These are phyloP conservation scores for Pyricularia sp. DNA, from an alignment of 2,329 filamentous ascomycete genomes.

Conservation along the genomic window DNA sequence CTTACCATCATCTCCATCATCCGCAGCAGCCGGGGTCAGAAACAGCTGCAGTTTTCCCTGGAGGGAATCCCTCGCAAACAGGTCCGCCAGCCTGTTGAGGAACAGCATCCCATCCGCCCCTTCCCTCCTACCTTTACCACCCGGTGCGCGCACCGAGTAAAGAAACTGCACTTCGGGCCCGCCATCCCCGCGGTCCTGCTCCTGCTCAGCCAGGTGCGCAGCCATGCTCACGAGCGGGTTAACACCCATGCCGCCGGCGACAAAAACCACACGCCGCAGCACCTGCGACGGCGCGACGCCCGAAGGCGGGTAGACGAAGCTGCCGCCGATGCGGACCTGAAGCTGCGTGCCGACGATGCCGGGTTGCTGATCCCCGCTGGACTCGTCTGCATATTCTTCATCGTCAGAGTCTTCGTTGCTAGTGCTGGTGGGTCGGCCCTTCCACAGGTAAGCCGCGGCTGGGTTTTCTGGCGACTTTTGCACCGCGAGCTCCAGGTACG, in stretches of 20 bases:
- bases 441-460: constrained; percentile 70
- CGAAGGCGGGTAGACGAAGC: constrained; percentile 68
- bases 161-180: constrained; percentile 45
- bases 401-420: background rate
- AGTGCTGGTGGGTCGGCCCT: constrained; percentile 18
- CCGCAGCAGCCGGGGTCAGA: constrained; percentile 20
- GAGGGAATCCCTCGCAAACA: constrained; percentile 28
- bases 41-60: constrained; percentile 36
- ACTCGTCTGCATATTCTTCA: background rate
- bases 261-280: constrained; percentile 57
- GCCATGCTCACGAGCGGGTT: constrained; percentile 75
- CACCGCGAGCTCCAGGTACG: constrained; percentile 69
- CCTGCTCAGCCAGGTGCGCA: constrained; percentile 39
- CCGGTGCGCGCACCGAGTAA: constrained; percentile 43
- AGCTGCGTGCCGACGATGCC: constrained; percentile 50
- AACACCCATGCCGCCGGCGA: constrained; percentile 76
- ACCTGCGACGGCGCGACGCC: constrained; percentile 18
- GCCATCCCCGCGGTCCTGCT: constrained; percentile 6
- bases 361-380: background rate
- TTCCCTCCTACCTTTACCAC: constrained; percentile 14
- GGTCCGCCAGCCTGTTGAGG: constrained; percentile 31
- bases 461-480: constrained; percentile 64
- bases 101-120: constrained; percentile 33
- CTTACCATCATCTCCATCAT: background rate
- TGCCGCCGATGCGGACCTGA: constrained; percentile 65